Evolutionary conservation across 805 yeast species (phyloP), one percentile per base, ranked within the genome.

Genomic region (Candida sithepensis): DNA sequence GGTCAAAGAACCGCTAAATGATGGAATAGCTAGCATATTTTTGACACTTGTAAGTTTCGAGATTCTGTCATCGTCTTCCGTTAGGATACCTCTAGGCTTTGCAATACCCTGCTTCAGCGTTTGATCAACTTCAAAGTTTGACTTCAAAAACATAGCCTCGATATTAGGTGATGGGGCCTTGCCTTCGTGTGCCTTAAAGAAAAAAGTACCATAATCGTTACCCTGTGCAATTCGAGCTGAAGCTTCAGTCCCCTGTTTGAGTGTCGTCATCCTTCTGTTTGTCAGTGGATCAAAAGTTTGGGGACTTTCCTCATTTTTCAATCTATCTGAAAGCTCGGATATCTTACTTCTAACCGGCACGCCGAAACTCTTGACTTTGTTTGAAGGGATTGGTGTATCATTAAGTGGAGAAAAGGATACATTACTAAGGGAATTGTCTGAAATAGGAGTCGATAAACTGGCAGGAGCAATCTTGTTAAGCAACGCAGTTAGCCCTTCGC

Each of bases 141-240:
- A 44, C 40, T 49, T 58, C 32, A 57, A 28, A 34, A 53, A 56
- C 38, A 44, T 45, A 0, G 61, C 54, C 39, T 59, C 64, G 7
- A 54, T 45, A 43, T 54, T 54, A 12, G 48, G 51, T 40, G 28
- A 23, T n/a, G 23, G 38, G 7, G 49, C 19, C 13, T 28, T 33
- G 8, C 39, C 22, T 12, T 39, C 9, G 16, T 24, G 41, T 2
- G 19, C 8, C 9, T 51, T 42, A 44, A 52, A 64, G 44, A 64
- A 64, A 26, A 54, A 55, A 3, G 63, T 61, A 16, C 68, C 67
- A 42, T 63, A 63, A 19, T 59, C 60, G n/a, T 47, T 32, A 10
- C 22, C 42, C 38, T 41, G 4, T 46, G 30, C 20, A 18, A 14
- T 30, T 13, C 22, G 18, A 9, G 16, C 14, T 10, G 19, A 23